Conservation (phyloP, 2,329 filamentous ascomycete species). For the Fusarium nanum region DNA sequence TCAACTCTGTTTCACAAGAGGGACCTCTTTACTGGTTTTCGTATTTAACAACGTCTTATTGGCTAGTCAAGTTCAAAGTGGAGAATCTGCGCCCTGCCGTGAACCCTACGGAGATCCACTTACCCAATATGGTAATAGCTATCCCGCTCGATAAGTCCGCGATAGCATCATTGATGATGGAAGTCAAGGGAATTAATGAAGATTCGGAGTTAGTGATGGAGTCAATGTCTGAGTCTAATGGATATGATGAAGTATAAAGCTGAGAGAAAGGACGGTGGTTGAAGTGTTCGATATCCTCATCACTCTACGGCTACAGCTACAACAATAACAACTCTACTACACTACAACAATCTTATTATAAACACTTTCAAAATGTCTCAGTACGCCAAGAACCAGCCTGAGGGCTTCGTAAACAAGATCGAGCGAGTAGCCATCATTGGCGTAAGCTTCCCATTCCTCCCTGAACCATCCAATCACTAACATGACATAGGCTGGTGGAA, state of each 20-base stretch:
- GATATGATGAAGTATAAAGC: background rate
- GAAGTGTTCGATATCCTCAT: background rate
- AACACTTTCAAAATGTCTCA: slow-evolving; percentile 33
- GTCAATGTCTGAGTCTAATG: accelerated
- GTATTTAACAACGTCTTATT: slow-evolving; percentile 26
- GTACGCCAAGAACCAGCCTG: slow-evolving; percentile 52
- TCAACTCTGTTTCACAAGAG: background rate
- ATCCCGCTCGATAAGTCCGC: slow-evolving; percentile 5
- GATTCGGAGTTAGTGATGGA: background rate
- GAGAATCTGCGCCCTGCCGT: background rate
- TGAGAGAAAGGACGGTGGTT: background rate
- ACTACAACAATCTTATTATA: background rate
- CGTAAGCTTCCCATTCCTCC: slow-evolving; percentile 50
- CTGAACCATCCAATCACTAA: background rate
- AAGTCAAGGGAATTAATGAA: slow-evolving; percentile 9
- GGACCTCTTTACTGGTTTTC: slow-evolving; percentile 7
- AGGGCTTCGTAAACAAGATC: slow-evolving; percentile 55
- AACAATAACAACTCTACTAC: background rate
- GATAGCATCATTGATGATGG: slow-evolving; percentile 17
- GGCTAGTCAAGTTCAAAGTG: accelerated
- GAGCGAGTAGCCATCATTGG: slow-evolving; percentile 61
- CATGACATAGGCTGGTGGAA: slow-evolving; percentile 55
- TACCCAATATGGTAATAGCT: slow-evolving; percentile 21
- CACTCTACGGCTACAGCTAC: background rate
- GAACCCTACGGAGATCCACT: slow-evolving; percentile 1